These are phyloP conservation scores for Nicotiana knightiana DNA, from an alignment of 257 asterid species.

Conservation along the genomic window DNA sequence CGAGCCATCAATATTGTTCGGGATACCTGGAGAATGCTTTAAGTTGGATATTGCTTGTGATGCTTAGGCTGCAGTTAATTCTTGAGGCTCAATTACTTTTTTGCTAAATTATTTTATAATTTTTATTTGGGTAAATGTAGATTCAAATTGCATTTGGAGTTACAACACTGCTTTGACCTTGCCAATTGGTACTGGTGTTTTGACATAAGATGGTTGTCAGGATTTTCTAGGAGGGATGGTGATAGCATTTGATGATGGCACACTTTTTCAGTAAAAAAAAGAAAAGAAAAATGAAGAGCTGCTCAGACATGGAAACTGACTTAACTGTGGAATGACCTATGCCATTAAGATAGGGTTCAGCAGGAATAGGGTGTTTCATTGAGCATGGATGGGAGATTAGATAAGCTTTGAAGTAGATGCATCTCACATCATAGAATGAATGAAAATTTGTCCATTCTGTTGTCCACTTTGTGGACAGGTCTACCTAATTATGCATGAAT, in stretches of 20 bases:
- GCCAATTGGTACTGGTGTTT: background rate
- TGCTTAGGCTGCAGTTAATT: background rate
- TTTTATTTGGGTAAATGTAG: background rate
- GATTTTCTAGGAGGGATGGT: background rate
- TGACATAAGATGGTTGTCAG: background rate
- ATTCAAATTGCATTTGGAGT: background rate
- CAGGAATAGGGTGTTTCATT: slow-evolving; percentile 3
- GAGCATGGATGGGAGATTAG: background rate
- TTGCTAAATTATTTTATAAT: background rate
- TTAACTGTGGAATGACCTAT: background rate
- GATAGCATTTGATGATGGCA: background rate
- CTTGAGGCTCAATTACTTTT: background rate
- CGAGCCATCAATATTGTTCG: slow-evolving; percentile 1
- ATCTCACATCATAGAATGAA: background rate
- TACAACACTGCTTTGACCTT: background rate
- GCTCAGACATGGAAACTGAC: slow-evolving; percentile 1
- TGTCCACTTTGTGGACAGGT: background rate
- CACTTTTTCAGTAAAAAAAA: background rate
- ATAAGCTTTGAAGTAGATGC: background rate
- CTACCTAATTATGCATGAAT: background rate
- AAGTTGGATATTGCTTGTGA: background rate
- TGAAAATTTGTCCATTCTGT: background rate
- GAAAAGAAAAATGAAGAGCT: too few species aligned
- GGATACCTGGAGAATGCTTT: background rate
- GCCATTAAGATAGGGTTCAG: background rate